These are phyloP conservation scores for Oehlia diaphana DNA, from an alignment of 192 early-diverging fungal genomes.

Conservation along the genomic window DNA sequence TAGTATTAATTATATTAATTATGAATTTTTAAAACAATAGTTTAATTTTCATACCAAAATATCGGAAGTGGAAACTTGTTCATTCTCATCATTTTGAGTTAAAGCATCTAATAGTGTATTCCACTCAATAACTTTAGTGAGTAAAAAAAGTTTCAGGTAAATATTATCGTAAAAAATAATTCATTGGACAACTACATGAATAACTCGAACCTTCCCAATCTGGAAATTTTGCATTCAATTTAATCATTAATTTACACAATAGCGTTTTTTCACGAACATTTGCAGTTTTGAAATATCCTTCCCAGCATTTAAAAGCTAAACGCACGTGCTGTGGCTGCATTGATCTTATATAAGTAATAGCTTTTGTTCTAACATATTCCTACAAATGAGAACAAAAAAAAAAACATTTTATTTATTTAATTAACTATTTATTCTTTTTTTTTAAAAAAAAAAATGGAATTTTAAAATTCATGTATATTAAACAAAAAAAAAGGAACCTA, in stretches of 20 bases:
- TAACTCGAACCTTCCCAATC: constrained; percentile 42
- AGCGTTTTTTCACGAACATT: constrained; percentile 37
- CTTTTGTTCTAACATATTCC: constrained; percentile 57
- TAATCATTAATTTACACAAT: constrained; percentile 53
- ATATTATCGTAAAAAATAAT: neutral
- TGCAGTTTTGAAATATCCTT: constrained; percentile 50
- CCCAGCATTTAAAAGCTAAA: constrained; percentile 59
- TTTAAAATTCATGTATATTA: neutral
- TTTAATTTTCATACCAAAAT: constrained; percentile 22
- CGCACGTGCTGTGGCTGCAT: constrained; percentile 48
- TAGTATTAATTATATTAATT: neutral
- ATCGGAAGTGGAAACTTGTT: constrained; percentile 16
- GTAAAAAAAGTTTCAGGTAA: neutral
- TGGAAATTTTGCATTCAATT: constrained; percentile 54
- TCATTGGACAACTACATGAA: neutral
- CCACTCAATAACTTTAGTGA: constrained; percentile 27
- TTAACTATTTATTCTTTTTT: neutral
- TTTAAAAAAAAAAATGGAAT: too few relatives aligned
- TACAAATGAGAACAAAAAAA: constrained; percentile 10
- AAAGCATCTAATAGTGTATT: constrained; percentile 16
- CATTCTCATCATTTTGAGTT: constrained; percentile 14
- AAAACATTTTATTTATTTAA: too few relatives aligned
- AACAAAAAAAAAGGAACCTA: neutral
- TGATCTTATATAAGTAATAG: constrained; percentile 45
- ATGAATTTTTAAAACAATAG: neutral